phyloP scores from a whole-genome alignment of 108 stramenopile genomes.

The Conticribra guillardii region DNA sequence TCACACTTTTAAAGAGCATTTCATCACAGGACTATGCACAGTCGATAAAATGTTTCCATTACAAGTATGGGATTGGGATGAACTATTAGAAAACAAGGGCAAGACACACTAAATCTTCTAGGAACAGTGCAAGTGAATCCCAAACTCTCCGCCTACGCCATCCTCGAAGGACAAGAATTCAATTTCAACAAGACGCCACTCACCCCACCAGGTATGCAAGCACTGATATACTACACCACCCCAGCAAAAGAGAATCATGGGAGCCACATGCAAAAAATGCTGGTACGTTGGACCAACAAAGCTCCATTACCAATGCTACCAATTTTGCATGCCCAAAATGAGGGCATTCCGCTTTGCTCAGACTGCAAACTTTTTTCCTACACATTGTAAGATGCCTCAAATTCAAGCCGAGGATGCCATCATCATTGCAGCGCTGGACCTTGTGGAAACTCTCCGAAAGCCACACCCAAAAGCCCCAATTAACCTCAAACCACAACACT shows the following conservation, averaged over 20 bases:
- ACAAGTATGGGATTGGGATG: constrained; percentile 36
- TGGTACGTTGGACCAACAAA: constrained; percentile 46
- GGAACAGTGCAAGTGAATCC: constrained; percentile 41
- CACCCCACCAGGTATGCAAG: constrained; percentile 1
- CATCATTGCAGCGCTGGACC: background rate
- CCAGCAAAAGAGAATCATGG: constrained; percentile 14
- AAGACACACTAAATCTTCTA: constrained; percentile 40
- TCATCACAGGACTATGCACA: constrained; percentile 13
- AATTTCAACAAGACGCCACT: constrained; percentile 4
- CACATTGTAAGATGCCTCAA: background rate
- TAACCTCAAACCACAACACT: background rate
- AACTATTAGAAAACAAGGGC: constrained; percentile 27
- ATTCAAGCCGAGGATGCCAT: background rate
- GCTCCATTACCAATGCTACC: constrained; percentile 16
- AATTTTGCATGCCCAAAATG: background rate
- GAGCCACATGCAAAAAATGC: constrained; percentile 14
- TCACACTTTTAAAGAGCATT: constrained; percentile 23
- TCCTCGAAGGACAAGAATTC: constrained; percentile 22
- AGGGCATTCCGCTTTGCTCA: background rate
- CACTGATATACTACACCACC: constrained; percentile 11
- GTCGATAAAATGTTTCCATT: constrained; percentile 35
- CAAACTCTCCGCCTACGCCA: constrained; percentile 37
- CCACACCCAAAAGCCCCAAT: no score
- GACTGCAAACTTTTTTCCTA: constrained; percentile 25
- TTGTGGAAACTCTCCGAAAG: background rate